These are phyloP conservation scores for Moesziomyces sp. DNA, from an alignment of 1,284 basidiomycete species.

Conservation along the genomic window DNA sequence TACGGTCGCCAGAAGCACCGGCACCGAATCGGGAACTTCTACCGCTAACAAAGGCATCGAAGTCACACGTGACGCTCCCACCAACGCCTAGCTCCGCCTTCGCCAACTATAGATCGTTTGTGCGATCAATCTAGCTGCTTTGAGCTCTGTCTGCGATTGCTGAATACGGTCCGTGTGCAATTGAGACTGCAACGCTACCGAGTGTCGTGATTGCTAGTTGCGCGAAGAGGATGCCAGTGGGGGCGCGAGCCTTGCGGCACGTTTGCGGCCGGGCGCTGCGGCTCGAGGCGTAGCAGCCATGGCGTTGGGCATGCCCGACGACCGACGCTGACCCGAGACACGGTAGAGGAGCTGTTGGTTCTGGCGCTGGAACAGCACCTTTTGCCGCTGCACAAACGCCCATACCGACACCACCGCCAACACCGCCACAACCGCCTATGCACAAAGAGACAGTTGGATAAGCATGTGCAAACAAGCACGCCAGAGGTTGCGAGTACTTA, in stretches of 20 bases:
- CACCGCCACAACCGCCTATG: slow-evolving; percentile 18
- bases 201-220: not conserved
- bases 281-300: no score
- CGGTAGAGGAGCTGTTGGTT: slow-evolving; percentile 16
- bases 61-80: slow-evolving; percentile 25
- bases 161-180: not conserved
- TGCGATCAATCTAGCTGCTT: not conserved
- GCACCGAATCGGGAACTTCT: slow-evolving; percentile 38
- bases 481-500: slow-evolving; percentile 1
- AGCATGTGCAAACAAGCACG: not conserved
- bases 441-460: not conserved
- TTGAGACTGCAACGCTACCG: no score
- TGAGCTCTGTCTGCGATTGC: no score
- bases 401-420: slow-evolving; percentile 31
- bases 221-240: not conserved
- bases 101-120: not conserved
- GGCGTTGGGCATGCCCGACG: not conserved
- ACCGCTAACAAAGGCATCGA: slow-evolving; percentile 13
- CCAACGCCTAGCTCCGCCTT: slow-evolving; percentile 11
- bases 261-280: slow-evolving; percentile 1
- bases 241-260: slow-evolving; percentile 9
- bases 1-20: slow-evolving; percentile 20
- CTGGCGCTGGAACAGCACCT: slow-evolving; percentile 31
- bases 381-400: slow-evolving; percentile 40
- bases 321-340: slow-evolving; percentile 19